phyloP scores from a whole-genome alignment of 495 filamentous ascomycete genomes.

The Tuber indicum region DNA sequence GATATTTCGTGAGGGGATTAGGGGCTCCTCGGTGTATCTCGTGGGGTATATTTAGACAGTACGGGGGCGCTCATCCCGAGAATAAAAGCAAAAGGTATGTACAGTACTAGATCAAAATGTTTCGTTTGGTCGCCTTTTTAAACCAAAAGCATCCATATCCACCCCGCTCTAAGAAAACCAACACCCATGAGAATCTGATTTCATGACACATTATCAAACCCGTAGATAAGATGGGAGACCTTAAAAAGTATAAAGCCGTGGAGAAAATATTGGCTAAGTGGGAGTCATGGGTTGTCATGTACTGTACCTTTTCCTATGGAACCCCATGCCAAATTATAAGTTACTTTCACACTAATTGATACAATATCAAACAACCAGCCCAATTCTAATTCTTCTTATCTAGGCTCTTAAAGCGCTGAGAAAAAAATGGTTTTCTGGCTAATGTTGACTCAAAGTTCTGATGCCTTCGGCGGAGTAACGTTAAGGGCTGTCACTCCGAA shows the following conservation, averaged over 20 bases:
- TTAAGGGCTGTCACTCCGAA: not conserved
- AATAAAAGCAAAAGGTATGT: not conserved
- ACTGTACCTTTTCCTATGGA: not conserved
- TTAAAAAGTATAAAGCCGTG: not conserved
- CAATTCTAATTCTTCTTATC: not conserved
- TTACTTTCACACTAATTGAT: not conserved
- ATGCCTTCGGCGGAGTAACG: not conserved
- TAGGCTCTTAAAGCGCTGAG: not conserved
- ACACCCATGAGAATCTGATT: not conserved
- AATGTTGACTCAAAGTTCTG: not conserved
- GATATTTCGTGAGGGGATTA: constrained; percentile 14
- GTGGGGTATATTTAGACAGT: not conserved
- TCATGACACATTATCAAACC: not conserved
- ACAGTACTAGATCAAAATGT: not conserved
- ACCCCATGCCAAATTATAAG: not conserved
- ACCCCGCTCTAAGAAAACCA: not conserved
- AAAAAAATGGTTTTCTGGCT: not conserved
- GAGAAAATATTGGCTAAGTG: not conserved
- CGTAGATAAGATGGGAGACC: not conserved
- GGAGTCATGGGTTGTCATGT: not conserved
- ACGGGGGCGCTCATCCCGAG: not conserved
- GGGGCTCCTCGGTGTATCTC: not conserved
- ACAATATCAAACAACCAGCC: not conserved
- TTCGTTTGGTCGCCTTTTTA: not conserved
- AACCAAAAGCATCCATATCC: not conserved